Evolutionary conservation across 352 stramenopile species (phyloP).

Genomic region (Aphanomyces astaci): DNA sequence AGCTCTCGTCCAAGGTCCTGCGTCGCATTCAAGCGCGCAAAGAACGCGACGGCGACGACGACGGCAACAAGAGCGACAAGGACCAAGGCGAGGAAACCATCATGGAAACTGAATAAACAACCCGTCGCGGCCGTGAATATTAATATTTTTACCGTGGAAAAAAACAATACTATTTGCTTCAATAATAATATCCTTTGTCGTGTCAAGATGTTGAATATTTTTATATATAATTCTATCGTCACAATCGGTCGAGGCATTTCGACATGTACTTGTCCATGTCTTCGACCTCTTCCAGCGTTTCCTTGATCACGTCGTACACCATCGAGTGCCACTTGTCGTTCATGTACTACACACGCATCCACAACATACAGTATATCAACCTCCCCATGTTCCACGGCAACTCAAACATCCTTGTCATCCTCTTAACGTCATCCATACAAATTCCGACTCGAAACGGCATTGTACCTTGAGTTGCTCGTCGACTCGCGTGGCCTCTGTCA

Average conservation of each 20-base stretch:
- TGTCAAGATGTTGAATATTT: background rate
- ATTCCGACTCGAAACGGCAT: too few relatives aligned
- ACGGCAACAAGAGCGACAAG: conserved; percentile 29
- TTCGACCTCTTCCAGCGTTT: conserved; percentile 63
- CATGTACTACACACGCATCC: conserved; percentile 32
- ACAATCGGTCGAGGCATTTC: conserved; percentile 57
- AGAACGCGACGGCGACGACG: conserved; percentile 45
- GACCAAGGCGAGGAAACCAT: conserved; percentile 24
- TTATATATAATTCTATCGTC: too few relatives aligned
- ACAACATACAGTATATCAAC: too few relatives aligned
- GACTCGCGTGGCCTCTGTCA: conserved; percentile 30
- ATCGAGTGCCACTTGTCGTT: conserved; percentile 48
- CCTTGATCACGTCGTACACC: conserved; percentile 50
- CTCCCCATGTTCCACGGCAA: conserved; percentile 26
- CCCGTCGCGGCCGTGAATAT: too few relatives aligned
- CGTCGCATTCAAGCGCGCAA: conserved; percentile 49
- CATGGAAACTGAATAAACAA: conserved; percentile 30
- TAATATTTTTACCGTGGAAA: too few relatives aligned
- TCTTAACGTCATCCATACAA: too few relatives aligned
- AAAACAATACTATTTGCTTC: too few relatives aligned
- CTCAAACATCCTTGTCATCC: too few relatives aligned
- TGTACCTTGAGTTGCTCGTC: conserved; percentile 51
- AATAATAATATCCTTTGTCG: too few relatives aligned
- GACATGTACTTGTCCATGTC: conserved; percentile 55
- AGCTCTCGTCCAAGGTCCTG: conserved; percentile 65